A percentile compares a stretch with the other conserved stretches of the same genome.
phyloP scores from a whole-genome alignment of 495 filamentous ascomycete genomes.

The Tuber magnatum region DNA sequence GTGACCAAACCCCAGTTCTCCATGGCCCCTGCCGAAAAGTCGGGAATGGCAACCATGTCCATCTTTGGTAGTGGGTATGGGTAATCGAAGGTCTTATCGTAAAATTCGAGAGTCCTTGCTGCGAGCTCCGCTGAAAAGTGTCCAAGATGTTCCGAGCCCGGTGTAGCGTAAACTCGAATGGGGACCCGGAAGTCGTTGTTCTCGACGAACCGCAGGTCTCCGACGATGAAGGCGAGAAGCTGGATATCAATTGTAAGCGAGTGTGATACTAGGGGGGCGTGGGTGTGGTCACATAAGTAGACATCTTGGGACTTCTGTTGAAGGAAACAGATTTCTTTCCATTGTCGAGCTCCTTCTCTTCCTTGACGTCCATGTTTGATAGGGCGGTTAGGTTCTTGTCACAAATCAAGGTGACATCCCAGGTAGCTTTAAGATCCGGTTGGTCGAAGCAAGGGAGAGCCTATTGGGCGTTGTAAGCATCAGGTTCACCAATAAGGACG shows the following conservation, averaged over 20 bases:
- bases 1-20: slow-evolving; percentile 99
- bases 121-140: slow-evolving; percentile 63
- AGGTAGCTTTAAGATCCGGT: slow-evolving; percentile 65
- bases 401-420: slow-evolving; percentile 65
- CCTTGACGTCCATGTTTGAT: slow-evolving; percentile 72
- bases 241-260: slow-evolving; percentile 20
- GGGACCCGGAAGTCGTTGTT: slow-evolving; percentile 67
- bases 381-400: slow-evolving; percentile 67
- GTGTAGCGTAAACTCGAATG: slow-evolving; percentile 61
- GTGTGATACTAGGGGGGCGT: not conserved
- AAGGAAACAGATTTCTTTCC: slow-evolving; percentile 66
- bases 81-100: slow-evolving; percentile 68
- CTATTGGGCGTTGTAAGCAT: slow-evolving; percentile 17
- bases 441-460: slow-evolving; percentile 76
- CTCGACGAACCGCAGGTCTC: slow-evolving; percentile 69
- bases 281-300: slow-evolving; percentile 51
- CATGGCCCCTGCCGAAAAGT: slow-evolving; percentile 91
- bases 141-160: slow-evolving; percentile 58
- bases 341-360: slow-evolving; percentile 54
- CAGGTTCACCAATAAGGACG: not conserved
- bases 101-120: slow-evolving; percentile 61
- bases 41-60: slow-evolving; percentile 97
- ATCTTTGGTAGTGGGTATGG: slow-evolving; percentile 73
- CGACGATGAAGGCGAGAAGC: slow-evolving; percentile 66
- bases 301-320: slow-evolving; percentile 68